Base-by-base conservation (phyloP, 164 flowering plant genomes). In the Cinnamomum micranthum region DNA sequence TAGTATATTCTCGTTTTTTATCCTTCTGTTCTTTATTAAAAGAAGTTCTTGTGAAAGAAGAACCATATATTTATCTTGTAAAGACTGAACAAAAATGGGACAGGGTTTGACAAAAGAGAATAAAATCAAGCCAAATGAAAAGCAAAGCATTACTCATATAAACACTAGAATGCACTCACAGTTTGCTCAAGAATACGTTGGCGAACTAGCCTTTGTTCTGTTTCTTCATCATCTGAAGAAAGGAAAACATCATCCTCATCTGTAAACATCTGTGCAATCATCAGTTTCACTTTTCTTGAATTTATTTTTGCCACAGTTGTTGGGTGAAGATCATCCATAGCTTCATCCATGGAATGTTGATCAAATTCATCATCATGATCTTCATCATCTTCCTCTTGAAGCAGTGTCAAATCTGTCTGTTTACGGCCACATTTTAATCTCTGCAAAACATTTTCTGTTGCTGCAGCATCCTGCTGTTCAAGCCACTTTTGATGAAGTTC, bases 401-500 rank as follows among this genome's bases (percentile, higher is more conserved):
- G 73, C 58, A 82, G 63, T 6, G 76, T 17, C 47, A 81, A 11
- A n/a, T 89, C 86, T 41, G 59, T 81, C 63, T 78, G 77, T 74
- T 81, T 85, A 25, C 84, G 28, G 68, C 87, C 90, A 80, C 82
- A 81, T 68, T 86, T 88, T 68, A 90, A 69, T 79, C 81, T 92
- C 85, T 87, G 94, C 85, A 93, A 69, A 31, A 95, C 84, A 77
- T 88, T 87, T 68, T 93, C 95, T 70, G 94, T 93, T 76, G 88
- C 94, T 74, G 86, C 90, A 50, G 91, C 92, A 87, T 95, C 99
- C 78, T 92, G 98, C 74, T 89, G 90, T 79, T 92, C 88, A 79
- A 93, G 96, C 96, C 97, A 93, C 84, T 83, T 84, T 82, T 91
- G 95, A 82, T 95, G 99, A 69, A 93, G 96, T 76, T 89, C 78